Conservation (phyloP, 176 grass and related monocot species). For the Elymus sibiricus region DNA sequence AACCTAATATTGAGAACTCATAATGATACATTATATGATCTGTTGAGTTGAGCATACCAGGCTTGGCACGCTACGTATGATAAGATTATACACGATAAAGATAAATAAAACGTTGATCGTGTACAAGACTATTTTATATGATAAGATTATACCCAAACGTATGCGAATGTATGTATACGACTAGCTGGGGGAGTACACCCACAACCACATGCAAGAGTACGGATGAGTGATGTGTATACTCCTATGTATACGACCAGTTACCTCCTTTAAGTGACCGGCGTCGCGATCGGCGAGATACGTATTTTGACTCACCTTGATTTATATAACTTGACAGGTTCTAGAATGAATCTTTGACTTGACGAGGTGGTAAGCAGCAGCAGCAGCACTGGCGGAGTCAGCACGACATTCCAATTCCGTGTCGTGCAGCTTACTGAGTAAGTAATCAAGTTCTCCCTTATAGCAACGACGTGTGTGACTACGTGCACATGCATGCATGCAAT, state of each 20-base stretch:
- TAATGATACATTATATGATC: too few species aligned
- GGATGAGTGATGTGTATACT: not conserved
- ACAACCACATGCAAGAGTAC: not conserved
- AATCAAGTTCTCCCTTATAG: not conserved
- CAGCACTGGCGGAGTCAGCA: not conserved
- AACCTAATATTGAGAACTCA: too few species aligned
- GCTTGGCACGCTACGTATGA: too few species aligned
- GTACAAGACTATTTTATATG: too few species aligned
- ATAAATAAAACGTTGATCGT: too few species aligned
- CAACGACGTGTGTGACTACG: too few species aligned
- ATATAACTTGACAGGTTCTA: too few species aligned
- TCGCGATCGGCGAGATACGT: not conserved
- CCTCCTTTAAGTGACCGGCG: not conserved
- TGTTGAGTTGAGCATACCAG: too few species aligned
- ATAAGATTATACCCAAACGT: too few species aligned
- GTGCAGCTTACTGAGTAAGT: not conserved
- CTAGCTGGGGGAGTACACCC: not conserved
- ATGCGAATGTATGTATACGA: too few species aligned
- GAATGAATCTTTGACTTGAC: not conserved
- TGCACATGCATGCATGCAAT: not conserved
- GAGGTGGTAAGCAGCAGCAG: not conserved
- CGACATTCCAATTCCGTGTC: not conserved
- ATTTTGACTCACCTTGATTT: not conserved
- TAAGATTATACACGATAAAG: too few species aligned
- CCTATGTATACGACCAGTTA: too few species aligned